phyloP scores from a whole-genome alignment of 1,284 basidiomycete species.

The Peniophora sp. region DNA sequence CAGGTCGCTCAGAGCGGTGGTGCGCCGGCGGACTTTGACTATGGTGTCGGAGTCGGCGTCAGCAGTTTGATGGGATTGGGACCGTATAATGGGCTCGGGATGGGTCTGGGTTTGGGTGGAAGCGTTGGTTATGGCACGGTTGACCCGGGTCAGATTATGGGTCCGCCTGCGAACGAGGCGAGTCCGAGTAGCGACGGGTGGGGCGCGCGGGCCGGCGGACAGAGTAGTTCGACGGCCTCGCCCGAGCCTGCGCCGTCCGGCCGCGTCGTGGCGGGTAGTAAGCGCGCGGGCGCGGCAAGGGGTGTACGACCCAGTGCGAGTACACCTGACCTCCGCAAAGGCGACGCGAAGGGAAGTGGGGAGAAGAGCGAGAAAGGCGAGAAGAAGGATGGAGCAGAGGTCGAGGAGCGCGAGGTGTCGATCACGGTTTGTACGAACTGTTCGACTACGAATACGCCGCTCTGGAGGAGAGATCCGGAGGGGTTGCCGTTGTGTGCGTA shows the following conservation, averaged over 20 bases:
- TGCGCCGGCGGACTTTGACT: conserved; percentile 43
- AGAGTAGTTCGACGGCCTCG: conserved; percentile 38
- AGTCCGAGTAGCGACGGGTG: conserved; percentile 78
- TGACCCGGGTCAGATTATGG: conserved; percentile 79
- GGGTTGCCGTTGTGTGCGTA: conserved; percentile 83
- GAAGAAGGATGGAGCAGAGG: conserved; percentile 53
- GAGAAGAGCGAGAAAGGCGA: conserved; percentile 26
- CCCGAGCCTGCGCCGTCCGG: conserved; percentile 56
- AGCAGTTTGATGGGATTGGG: conserved; percentile 40
- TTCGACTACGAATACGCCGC: conserved; percentile 89
- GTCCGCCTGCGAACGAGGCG: conserved; percentile 40
- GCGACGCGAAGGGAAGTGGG: conserved; percentile 15
- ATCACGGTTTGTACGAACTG: conserved; percentile 92
- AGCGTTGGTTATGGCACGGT: conserved; percentile 73
- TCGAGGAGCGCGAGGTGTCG: conserved; percentile 51
- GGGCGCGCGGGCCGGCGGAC: conserved; percentile 15
- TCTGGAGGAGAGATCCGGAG: conserved; percentile 93
- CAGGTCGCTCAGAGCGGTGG: conserved; percentile 43
- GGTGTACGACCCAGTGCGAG: conserved; percentile 22
- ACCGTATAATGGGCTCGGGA: conserved; percentile 8
- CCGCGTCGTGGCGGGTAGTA: conserved; percentile 4
- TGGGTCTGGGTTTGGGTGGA: conserved; percentile 28
- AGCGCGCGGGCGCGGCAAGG: conserved; percentile 8
- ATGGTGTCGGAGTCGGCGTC: conserved; percentile 31
- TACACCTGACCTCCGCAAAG: conserved; percentile 38